phyloP scores from a whole-genome alignment of 768 basidiomycete genomes.

The Russula ochroleuca region DNA sequence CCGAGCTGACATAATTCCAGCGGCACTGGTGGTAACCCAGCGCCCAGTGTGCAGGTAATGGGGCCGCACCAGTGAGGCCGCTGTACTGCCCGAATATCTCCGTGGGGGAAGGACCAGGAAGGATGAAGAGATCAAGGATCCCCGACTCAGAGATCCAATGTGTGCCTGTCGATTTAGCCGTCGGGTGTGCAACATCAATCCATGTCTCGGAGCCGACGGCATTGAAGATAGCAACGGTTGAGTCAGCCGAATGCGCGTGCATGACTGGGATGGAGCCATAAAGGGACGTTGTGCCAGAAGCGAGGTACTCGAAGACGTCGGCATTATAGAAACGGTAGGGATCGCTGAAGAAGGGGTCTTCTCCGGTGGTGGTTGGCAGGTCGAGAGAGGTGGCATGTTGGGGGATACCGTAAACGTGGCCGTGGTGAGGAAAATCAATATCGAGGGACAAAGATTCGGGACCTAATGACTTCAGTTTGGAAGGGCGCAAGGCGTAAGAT shows the following conservation, averaged over 20 bases:
- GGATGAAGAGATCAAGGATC: constrained; percentile 88
- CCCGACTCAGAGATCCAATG: constrained; percentile 99
- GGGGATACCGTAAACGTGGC: constrained; percentile 92
- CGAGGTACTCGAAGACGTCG: constrained; percentile 95
- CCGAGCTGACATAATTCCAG: constrained; percentile 94
- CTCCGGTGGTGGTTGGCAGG: constrained; percentile 83
- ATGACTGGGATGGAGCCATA: constrained; percentile 92
- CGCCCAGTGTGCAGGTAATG: constrained; percentile 87
- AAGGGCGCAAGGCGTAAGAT: background rate
- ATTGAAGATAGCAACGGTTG: constrained; percentile 89
- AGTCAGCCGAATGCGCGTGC: constrained; percentile 84
- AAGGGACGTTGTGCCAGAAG: constrained; percentile 71
- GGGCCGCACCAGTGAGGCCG: constrained; percentile 75
- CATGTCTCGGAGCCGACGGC: constrained; percentile 88
- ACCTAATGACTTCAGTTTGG: constrained; percentile 45
- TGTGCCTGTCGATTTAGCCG: constrained; percentile 68
- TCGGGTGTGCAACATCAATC: constrained; percentile 80
- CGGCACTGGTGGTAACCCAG: constrained; percentile 96
- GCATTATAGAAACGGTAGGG: constrained; percentile 94
- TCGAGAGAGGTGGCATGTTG: constrained; percentile 91
- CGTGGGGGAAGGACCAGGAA: constrained; percentile 83
- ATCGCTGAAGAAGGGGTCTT: constrained; percentile 70
- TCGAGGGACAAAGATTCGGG: constrained; percentile 93
- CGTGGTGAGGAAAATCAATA: constrained; percentile 87
- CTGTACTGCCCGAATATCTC: constrained; percentile 86